Base-by-base conservation (phyloP, 75 land plant genomes). In the Picea glauca region DNA sequence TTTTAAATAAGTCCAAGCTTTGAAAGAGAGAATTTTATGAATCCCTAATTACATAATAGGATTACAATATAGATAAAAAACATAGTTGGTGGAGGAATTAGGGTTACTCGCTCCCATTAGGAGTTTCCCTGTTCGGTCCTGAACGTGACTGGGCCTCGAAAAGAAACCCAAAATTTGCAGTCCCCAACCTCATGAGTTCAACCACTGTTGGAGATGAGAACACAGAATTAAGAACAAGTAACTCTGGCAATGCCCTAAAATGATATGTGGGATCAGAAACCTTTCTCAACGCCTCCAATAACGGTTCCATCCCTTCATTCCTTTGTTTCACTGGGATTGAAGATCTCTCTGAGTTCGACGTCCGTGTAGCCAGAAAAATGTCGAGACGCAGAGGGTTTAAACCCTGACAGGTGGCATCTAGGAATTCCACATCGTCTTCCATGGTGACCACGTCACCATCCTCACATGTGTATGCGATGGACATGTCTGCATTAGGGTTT, bases 371-470 rank as follows among this genome's bases (percentile, higher is more conserved):
- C 81, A 76, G 11, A 2, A 65, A 58, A 0, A 83, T 83, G 31
- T 76, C 66, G 60, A 81, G 54, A 4, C 83, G 78, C 38, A 83
- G 83, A 40, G 85, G 83, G 17, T 83, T 83, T 26, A 83, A 21
- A 5, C 85, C 79, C 75, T 83, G 83, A 13, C 46, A 23, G 18
- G 81, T 50, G 13, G 79, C 83, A 23, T 83, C 85, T 30, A 62
- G 21, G 38, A 83, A 67, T 58, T 83, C 85, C 64, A 75, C 74
- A 59, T 83, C 83, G 20, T 76, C 78, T 5, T 75, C 78, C 85
- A 83, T 83, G 3, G 85, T 83, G 54, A 83, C 82, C 46, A 67
- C 62, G 33, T 83, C 85, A 58, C 65, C 66, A 1, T 83, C 85
- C 85, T 76, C 82, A 57, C 80, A 83, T 13, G 58, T 80, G 83